Percentiles rank a stretch among this genome's conserved stretches.
Evolutionary conservation across 768 basidiomycete species (phyloP).

Genomic region (Phylloporus scabripes): DNA sequence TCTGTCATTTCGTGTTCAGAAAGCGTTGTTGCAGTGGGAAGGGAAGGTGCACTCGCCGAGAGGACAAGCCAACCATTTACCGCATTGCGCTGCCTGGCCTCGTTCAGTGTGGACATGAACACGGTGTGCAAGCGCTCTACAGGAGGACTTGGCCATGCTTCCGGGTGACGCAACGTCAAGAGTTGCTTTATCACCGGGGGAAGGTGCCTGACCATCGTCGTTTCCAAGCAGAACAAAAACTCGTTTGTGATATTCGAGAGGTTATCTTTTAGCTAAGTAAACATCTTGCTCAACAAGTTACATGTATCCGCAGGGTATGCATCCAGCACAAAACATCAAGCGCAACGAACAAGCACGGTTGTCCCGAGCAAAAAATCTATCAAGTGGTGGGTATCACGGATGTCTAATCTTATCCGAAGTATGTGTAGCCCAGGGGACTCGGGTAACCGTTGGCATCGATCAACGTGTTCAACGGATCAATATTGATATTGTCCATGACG

Average conservation of each 20-base stretch:
- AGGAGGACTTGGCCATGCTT: conserved; percentile 53
- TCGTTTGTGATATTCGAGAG: background rate
- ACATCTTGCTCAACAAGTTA: conserved; percentile 24
- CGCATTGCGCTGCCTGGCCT: conserved; percentile 59
- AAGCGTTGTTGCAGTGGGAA: conserved; percentile 9
- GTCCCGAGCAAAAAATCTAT: conserved; percentile 9
- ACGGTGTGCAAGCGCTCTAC: conserved; percentile 46
- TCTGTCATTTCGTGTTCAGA: conserved; percentile 44
- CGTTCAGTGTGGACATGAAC: conserved; percentile 56
- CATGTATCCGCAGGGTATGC: conserved; percentile 12
- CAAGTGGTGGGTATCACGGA: conserved; percentile 16
- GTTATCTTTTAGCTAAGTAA: background rate
- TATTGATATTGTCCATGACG: conserved; percentile 47
- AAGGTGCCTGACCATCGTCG: conserved; percentile 40
- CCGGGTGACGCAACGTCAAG: conserved; percentile 60
- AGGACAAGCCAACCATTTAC: conserved; percentile 80
- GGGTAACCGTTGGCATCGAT: conserved; percentile 40
- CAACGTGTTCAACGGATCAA: conserved; percentile 50
- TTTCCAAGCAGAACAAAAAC: background rate
- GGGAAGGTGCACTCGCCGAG: conserved; percentile 44
- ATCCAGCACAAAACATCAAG: conserved; percentile 20
- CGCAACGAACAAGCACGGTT: conserved; percentile 4
- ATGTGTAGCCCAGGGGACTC: conserved; percentile 46
- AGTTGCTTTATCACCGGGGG: conserved; percentile 68
- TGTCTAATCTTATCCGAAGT: conserved; percentile 32